Percentiles rank a stretch among this genome's conserved stretches.
Evolutionary conservation across 179 eudicot species (phyloP).

Genomic region (Heliamphora pulchella): DNA sequence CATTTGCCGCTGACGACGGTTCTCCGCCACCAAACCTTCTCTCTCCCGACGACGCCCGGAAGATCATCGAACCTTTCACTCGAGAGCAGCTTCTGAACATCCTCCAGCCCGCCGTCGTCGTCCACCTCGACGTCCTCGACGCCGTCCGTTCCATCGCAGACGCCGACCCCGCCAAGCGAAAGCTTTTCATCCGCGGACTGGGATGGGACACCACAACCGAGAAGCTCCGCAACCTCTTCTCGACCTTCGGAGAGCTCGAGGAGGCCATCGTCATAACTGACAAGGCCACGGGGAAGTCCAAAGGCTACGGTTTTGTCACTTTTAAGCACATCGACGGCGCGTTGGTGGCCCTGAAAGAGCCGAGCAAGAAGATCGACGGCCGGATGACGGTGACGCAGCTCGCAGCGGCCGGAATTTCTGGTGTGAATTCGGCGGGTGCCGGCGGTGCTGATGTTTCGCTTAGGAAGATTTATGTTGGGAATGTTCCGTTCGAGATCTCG

Average conservation of each 20-base stretch:
- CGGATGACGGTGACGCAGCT: conserved; percentile 51
- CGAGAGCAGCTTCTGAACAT: conserved; percentile 41
- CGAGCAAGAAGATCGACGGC: conserved; percentile 60
- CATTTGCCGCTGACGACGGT: neutral
- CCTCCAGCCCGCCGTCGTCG: conserved; percentile 34
- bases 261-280: conserved; percentile 50
- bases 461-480: conserved; percentile 43
- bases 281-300: conserved; percentile 37
- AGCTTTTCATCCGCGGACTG: conserved; percentile 55
- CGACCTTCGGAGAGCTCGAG: conserved; percentile 41
- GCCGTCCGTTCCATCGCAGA: conserved; percentile 43
- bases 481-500: conserved; percentile 32
- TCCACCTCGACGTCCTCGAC: conserved; percentile 34
- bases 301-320: conserved; percentile 53
- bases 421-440: conserved; percentile 13
- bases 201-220: conserved; percentile 48
- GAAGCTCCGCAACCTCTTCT: conserved; percentile 31
- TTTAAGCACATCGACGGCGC: conserved; percentile 57
- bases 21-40: conserved; percentile 17
- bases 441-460: conserved; percentile 25
- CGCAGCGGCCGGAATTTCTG: conserved; percentile 31
- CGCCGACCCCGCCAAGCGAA: conserved; percentile 39
- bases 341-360: conserved; percentile 39
- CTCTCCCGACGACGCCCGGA: conserved; percentile 35
- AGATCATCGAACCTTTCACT: conserved; percentile 34